Percentiles rank a stretch among this genome's conserved stretches.
Evolutionary conservation across 345 rosid genomes (phyloP).

Genomic region (Gossypium arboreum): DNA sequence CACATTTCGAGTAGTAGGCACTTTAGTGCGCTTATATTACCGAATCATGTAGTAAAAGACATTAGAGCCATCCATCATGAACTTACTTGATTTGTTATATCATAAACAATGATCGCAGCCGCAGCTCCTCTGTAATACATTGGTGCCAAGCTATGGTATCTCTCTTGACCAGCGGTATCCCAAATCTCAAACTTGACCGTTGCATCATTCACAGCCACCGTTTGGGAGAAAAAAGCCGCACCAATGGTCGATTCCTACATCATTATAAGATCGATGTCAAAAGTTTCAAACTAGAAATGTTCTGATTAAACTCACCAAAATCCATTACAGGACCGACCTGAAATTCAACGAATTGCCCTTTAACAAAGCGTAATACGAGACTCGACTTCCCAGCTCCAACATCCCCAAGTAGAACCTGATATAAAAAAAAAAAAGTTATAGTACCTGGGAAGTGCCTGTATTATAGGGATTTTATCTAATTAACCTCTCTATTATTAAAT

Average conservation of each 20-base stretch:
- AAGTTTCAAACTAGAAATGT: neutral
- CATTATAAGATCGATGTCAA: neutral
- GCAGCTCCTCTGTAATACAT: conserved; percentile 99
- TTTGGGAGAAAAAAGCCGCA: conserved; percentile 95
- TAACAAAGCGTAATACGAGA: conserved; percentile 83
- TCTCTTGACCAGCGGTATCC: conserved; percentile 99
- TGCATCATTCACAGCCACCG: conserved; percentile 80
- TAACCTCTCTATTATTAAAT: too few species aligned
- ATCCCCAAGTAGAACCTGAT: conserved; percentile 90
- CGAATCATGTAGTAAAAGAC: neutral
- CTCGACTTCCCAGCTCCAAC: conserved; percentile 97
- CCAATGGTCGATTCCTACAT: conserved; percentile 93
- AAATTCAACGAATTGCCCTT: conserved; percentile 87
- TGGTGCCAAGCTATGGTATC: conserved; percentile 95
- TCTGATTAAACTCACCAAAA: neutral
- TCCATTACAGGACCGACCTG: conserved; percentile 38
- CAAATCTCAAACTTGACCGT: conserved; percentile 97
- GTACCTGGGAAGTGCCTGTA: too few species aligned
- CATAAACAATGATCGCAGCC: conserved; percentile 86
- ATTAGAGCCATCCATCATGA: neutral
- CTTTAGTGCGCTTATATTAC: neutral
- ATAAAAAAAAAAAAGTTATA: neutral
- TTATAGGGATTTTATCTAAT: too few species aligned
- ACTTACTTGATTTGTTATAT: conserved; percentile 75
- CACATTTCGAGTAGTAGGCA: neutral